A percentile compares a stretch with the other conserved stretches of the same genome.
These are phyloP conservation scores for Huiozyma sinensis DNA, from an alignment of 805 yeast genomes.

Conservation along the genomic window DNA sequence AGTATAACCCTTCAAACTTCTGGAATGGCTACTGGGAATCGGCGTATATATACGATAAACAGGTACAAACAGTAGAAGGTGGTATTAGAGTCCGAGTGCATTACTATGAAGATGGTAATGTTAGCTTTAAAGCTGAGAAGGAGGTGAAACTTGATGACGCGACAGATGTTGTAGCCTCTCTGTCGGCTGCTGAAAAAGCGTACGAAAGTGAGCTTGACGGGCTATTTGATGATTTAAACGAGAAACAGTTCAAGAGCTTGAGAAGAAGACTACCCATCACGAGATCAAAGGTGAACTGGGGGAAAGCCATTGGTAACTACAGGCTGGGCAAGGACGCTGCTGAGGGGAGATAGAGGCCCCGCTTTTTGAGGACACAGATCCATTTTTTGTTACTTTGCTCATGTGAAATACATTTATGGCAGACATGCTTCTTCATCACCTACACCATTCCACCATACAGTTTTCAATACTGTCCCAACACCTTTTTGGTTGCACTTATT, in stretches of 20 bases:
- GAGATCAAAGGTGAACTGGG: conserved; percentile 89
- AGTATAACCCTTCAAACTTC: conserved; percentile 62
- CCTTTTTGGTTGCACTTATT: not conserved
- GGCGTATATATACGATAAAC: conserved; percentile 37
- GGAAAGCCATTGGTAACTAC: conserved; percentile 82
- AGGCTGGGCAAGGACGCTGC: conserved; percentile 75
- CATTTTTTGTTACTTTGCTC: too few species aligned
- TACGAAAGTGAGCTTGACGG: conserved; percentile 50
- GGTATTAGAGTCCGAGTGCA: conserved; percentile 63
- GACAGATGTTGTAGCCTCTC: conserved; percentile 30
- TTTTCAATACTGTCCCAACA: too few species aligned
- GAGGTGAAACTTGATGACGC: conserved; percentile 19
- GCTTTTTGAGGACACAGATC: too few species aligned
- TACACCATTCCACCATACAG: too few species aligned
- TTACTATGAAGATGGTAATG: conserved; percentile 94
- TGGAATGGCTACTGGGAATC: conserved; percentile 89
- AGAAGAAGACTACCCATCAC: conserved; percentile 90
- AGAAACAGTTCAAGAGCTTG: conserved; percentile 66
- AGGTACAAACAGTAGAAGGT: conserved; percentile 36
- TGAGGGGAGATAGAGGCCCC: conserved; percentile 4
- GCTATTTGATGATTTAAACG: conserved; percentile 64
- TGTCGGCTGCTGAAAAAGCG: conserved; percentile 46
- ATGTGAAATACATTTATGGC: too few species aligned
- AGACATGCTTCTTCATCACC: too few species aligned
- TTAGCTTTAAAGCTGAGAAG: conserved; percentile 47